Conservation (phyloP, 345 rosid species). For the Barbarea vulgaris region DNA sequence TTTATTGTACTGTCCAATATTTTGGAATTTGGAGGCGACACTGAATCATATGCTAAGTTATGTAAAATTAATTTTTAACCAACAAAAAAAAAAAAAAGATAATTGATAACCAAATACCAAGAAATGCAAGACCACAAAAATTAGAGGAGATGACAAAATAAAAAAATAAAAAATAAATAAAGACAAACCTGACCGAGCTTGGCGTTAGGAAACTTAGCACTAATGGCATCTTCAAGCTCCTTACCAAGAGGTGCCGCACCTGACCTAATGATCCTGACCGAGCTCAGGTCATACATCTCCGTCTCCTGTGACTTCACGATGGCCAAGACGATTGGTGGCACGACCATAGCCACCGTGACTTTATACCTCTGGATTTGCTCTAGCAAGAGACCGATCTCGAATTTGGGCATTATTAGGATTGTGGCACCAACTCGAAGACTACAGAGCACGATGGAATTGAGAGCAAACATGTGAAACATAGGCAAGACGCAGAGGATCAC, state of each 20-base stretch:
- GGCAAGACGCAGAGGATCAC: constrained; percentile 71
- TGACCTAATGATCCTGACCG: constrained; percentile 61
- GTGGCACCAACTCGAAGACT: constrained; percentile 76
- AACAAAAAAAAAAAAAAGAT: not conserved
- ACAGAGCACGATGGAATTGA: constrained; percentile 67
- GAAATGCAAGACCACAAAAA: not conserved
- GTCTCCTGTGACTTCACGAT: constrained; percentile 55
- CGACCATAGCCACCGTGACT: constrained; percentile 67
- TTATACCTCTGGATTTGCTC: constrained; percentile 56
- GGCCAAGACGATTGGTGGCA: constrained; percentile 72
- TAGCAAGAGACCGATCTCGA: constrained; percentile 52
- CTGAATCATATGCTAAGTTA: not conserved
- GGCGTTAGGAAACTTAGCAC: constrained; percentile 68
- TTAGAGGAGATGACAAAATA: not conserved
- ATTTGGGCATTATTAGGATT: constrained; percentile 70
- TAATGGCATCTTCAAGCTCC: constrained; percentile 73
- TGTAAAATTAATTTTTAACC: not conserved
- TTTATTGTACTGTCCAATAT: not conserved
- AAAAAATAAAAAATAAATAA: too few relatives aligned
- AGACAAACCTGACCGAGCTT: constrained; percentile 78
- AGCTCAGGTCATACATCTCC: constrained; percentile 66
- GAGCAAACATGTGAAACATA: constrained; percentile 70
- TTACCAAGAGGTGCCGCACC: constrained; percentile 88
- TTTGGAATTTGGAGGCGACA: not conserved
- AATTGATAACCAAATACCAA: not conserved